A percentile compares a stretch with the other conserved stretches of the same genome.
phyloP scores from a whole-genome alignment of 768 basidiomycete genomes.

The Mycena vulgaris region DNA sequence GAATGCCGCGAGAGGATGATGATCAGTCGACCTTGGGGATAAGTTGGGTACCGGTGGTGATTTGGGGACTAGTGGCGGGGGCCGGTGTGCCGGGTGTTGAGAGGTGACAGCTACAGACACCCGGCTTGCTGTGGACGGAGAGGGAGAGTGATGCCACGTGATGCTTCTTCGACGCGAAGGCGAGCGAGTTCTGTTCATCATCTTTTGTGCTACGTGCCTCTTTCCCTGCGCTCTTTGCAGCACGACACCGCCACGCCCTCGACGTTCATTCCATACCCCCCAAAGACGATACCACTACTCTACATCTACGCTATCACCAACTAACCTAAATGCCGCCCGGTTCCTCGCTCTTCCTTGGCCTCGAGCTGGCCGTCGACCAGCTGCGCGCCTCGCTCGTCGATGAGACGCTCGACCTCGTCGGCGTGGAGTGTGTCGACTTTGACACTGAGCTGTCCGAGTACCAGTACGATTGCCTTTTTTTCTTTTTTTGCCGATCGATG shows the following conservation, averaged over 20 bases:
- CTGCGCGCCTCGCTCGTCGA: conserved; percentile 88
- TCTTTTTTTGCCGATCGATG: conserved; percentile 37
- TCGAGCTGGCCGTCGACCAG: conserved; percentile 90
- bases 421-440: conserved; percentile 88
- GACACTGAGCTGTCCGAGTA: conserved; percentile 85
- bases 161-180: conserved; percentile 14
- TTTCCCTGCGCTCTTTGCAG: not conserved
- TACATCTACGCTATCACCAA: conserved; percentile 24
- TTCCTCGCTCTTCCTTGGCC: conserved; percentile 82
- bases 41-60: not conserved
- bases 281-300: conserved; percentile 37
- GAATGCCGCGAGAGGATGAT: not conserved
- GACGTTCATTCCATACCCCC: conserved; percentile 31
- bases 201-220: conserved; percentile 12
- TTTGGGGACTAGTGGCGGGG: too few relatives aligned
- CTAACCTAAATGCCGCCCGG: conserved; percentile 23
- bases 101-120: too few relatives aligned
- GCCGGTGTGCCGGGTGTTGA: too few relatives aligned
- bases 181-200: conserved; percentile 15
- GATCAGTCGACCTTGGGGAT: not conserved
- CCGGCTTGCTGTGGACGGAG: not conserved
- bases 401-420: conserved; percentile 85
- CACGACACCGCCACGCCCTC: conserved; percentile 22
- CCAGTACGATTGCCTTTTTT: conserved; percentile 69
- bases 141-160: not conserved